Percentiles rank a stretch among this genome's conserved stretches.
These are phyloP conservation scores for Achaetomiella virescens DNA, from an alignment of 495 filamentous ascomycete genomes.

Conservation along the genomic window DNA sequence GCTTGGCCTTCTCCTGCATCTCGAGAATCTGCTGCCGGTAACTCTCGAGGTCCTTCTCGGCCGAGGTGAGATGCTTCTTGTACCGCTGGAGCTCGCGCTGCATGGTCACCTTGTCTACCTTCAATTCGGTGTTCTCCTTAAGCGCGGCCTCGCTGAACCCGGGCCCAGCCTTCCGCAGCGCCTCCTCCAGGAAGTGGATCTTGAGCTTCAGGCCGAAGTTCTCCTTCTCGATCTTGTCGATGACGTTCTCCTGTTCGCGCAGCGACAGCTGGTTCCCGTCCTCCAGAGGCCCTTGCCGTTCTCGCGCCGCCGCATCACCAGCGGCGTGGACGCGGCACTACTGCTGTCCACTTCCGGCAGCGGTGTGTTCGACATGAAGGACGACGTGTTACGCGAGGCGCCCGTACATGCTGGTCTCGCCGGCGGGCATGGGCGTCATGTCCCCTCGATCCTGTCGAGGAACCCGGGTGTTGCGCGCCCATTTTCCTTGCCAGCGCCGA, in stretches of 20 bases:
- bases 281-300: slow-evolving; percentile 53
- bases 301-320: slow-evolving; percentile 56
- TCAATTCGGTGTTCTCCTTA: slow-evolving; percentile 91
- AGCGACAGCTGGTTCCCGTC: slow-evolving; percentile 84
- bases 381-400: slow-evolving; percentile 48
- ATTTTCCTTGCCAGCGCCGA: slow-evolving; percentile 46
- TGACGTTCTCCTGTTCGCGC: slow-evolving; percentile 89
- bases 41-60: slow-evolving; percentile 72
- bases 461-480: slow-evolving; percentile 63
- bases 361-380: slow-evolving; percentile 46
- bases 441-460: slow-evolving; percentile 55
- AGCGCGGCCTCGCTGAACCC: slow-evolving; percentile 80
- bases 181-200: slow-evolving; percentile 74
- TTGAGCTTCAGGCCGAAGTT: slow-evolving; percentile 76
- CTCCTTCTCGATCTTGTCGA: slow-evolving; percentile 92
- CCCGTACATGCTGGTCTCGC: slow-evolving; percentile 65
- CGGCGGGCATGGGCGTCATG: slow-evolving; percentile 53
- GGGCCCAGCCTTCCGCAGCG: slow-evolving; percentile 75
- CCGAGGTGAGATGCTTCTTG: slow-evolving; percentile 67
- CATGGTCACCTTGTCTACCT: slow-evolving; percentile 82
- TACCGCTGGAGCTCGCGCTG: slow-evolving; percentile 77
- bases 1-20: slow-evolving; percentile 69
- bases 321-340: slow-evolving; percentile 73
- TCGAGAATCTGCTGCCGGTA: slow-evolving; percentile 74
- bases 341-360: slow-evolving; percentile 64